Evolutionary conservation across 2,329 filamentous ascomycete genomes (phyloP).

Genomic region (Cladophialophora bantiana): DNA sequence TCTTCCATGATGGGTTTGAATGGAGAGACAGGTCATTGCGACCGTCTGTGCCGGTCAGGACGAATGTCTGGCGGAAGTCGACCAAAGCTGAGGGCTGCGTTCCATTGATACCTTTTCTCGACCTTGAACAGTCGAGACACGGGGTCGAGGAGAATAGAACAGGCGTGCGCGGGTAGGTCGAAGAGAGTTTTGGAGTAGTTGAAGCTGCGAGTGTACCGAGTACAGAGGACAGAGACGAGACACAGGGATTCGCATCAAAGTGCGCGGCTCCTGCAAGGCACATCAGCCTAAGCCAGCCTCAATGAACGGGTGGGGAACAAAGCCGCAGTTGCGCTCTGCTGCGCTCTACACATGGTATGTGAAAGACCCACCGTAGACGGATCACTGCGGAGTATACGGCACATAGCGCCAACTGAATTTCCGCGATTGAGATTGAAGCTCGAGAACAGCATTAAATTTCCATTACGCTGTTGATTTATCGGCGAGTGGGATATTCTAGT

Average conservation of each 20-base stretch:
- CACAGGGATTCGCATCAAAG: background rate
- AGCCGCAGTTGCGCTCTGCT: background rate
- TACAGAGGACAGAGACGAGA: background rate
- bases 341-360: background rate
- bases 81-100: slow-evolving; percentile 32
- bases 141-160: background rate
- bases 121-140: slow-evolving; percentile 28
- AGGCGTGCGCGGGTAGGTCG: background rate
- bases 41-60: slow-evolving; percentile 37
- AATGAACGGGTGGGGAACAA: slow-evolving; percentile 1
- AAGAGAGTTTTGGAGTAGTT: background rate
- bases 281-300: background rate
- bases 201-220: background rate
- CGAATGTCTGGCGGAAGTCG: slow-evolving; percentile 31
- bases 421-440: background rate
- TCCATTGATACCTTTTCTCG: slow-evolving; percentile 35
- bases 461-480: background rate
- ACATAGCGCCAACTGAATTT: slow-evolving; percentile 7
- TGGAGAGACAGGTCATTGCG: slow-evolving; percentile 38
- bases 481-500: background rate
- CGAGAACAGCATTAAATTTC: slow-evolving; percentile 1
- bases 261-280: slow-evolving; percentile 10
- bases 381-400: slow-evolving; percentile 15
- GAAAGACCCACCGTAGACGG: background rate
- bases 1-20: slow-evolving; percentile 38